phyloP scores from a whole-genome alignment of 2,329 filamentous ascomycete species.

The Akanthomyces uredinophilus region DNA sequence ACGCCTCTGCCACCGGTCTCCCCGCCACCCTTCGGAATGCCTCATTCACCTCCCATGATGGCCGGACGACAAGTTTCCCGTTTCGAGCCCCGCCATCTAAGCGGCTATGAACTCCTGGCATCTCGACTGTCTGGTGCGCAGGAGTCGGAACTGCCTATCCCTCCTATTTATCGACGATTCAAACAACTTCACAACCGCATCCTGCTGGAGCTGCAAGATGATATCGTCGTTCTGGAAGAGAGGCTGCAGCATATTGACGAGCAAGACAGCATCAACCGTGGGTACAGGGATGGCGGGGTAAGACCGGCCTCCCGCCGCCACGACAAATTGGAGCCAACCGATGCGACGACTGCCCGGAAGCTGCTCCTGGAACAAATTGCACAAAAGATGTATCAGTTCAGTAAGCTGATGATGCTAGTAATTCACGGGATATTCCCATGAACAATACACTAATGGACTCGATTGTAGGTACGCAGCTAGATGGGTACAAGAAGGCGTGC shows the following conservation, averaged over 20 bases:
- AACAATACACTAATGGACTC: conserved; percentile 33
- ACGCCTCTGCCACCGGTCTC: background rate
- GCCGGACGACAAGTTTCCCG: conserved; percentile 1
- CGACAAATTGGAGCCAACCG: conserved; percentile 48
- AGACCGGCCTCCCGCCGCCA: conserved; percentile 56
- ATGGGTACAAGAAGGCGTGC: background rate
- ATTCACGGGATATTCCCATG: background rate
- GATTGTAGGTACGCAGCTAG: conserved; percentile 35
- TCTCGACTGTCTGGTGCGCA: conserved; percentile 39
- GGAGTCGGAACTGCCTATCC: conserved; percentile 25
- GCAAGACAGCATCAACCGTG: conserved; percentile 44
- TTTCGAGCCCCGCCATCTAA: conserved; percentile 39
- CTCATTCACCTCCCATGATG: background rate
- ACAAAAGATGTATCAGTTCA: conserved; percentile 63
- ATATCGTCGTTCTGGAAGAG: conserved; percentile 75
- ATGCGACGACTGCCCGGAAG: conserved; percentile 55
- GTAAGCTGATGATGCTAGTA: conserved; percentile 36
- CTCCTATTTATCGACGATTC: conserved; percentile 77
- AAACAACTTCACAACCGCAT: conserved; percentile 76
- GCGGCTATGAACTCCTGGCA: conserved; percentile 61
- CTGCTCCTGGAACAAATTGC: conserved; percentile 59
- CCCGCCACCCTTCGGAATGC: conserved; percentile 1
- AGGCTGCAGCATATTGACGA: conserved; percentile 66
- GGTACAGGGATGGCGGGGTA: conserved; percentile 37
- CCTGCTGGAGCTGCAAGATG: conserved; percentile 78